These are phyloP conservation scores for Pestalotiopsis fici DNA, from an alignment of 2,329 filamentous ascomycete species.

Conservation along the genomic window DNA sequence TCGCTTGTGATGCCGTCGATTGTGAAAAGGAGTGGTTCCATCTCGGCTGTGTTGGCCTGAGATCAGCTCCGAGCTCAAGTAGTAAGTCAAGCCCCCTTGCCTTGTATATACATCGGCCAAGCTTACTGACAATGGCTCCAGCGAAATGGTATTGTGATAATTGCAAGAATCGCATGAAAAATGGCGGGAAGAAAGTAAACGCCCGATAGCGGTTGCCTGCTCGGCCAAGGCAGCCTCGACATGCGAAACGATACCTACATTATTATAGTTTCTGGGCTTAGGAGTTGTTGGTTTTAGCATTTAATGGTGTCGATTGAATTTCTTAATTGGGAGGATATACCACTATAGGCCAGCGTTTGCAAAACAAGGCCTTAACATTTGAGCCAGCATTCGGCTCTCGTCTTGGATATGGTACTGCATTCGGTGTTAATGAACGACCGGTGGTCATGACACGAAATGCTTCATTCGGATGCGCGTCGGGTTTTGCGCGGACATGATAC, in stretches of 20 bases:
- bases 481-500: neutral
- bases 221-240: neutral
- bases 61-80: conserved; percentile 75
- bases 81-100: conserved; percentile 54
- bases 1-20: conserved; percentile 73
- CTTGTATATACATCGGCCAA: too few species aligned
- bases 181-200: conserved; percentile 54
- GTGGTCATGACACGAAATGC: neutral
- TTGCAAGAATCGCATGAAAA: conserved; percentile 68
- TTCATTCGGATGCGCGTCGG: neutral
- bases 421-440: neutral
- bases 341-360: neutral
- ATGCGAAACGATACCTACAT: neutral
- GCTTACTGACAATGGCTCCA: conserved; percentile 28
- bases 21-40: conserved; percentile 84
- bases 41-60: conserved; percentile 77
- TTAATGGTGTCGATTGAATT: neutral
- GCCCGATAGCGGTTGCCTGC: conserved; percentile 36
- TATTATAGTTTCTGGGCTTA: neutral
- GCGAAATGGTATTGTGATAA: conserved; percentile 84
- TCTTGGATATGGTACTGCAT: neutral
- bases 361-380: neutral
- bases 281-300: neutral
- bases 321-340: conserved; percentile 1
- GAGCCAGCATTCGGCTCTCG: neutral